Percentiles rank a stretch among this genome's conserved stretches.
These are phyloP conservation scores for Lomentospora prolificans DNA, from an alignment of 2,329 filamentous ascomycete genomes.

Conservation along the genomic window DNA sequence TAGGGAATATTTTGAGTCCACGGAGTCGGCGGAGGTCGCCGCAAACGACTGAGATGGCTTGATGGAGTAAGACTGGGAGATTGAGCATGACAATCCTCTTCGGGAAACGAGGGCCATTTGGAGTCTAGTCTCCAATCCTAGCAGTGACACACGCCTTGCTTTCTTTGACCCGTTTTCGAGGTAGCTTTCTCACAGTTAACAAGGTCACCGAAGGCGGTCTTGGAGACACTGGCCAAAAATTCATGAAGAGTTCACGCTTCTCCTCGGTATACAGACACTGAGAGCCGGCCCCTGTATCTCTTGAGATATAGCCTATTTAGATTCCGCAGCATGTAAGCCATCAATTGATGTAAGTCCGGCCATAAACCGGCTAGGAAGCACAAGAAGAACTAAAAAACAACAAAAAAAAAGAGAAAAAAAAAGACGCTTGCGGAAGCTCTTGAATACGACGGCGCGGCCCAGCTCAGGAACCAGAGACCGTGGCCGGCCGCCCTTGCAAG, in stretches of 20 bases:
- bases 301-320: not conserved
- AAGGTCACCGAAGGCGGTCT: too few relatives aligned
- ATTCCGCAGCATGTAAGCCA: not conserved
- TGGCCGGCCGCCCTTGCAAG: too few relatives aligned
- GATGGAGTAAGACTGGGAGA: not conserved
- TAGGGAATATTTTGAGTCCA: not conserved
- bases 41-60: not conserved
- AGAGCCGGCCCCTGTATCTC: not conserved
- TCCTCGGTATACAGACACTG: not conserved
- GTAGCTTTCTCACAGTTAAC: too few relatives aligned
- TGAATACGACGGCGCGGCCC: not conserved
- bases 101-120: too few relatives aligned
- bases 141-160: too few relatives aligned
- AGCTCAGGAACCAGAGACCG: not conserved
- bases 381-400: not conserved
- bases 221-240: not conserved
- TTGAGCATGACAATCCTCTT: not conserved
- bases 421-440: not conserved
- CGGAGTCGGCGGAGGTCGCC: conserved; percentile 3
- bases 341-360: not conserved
- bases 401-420: too few relatives aligned
- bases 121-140: too few relatives aligned
- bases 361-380: not conserved
- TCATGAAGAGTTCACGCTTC: not conserved
- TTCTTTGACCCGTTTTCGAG: too few relatives aligned